Base-by-base conservation (phyloP, 2,329 filamentous ascomycete species). In the Berkeleyomyces rouxiae region DNA sequence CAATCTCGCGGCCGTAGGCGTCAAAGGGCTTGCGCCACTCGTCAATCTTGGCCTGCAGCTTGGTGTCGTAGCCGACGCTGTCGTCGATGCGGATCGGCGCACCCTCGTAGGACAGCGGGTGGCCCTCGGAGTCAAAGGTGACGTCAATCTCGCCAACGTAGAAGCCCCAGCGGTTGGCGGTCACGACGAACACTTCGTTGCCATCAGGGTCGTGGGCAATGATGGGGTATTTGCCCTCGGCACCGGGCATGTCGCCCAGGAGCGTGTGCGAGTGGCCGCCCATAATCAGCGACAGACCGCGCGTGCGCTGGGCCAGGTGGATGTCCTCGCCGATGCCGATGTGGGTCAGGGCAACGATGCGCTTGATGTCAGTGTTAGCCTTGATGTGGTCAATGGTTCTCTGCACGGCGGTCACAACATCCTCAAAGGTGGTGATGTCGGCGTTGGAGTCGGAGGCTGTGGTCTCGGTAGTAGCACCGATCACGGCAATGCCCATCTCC, bases 81-180 rank as follows among this genome's bases (percentile, higher is more conserved):
- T 86, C 85, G 70, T 79, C 82, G 61, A 86, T 72, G 68, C 84
- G 82, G 67, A 86, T 80, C 0, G 84, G 83, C 0, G 78, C 82
- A 40, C 83, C 83, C 68, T 79, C 78, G 71, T 86, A 86, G 3
- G 77, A 77, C 4, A 86, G 75, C 13, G 85, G 79, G 70, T 79
- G 82, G 69, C 84, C 84, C 1, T 79, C 72, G 3, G 74, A 66
- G 67, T 84, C 82, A 68, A 84, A 86, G 0, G 80, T 82, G 6
- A 86, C 77, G 66, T 85, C 82, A 66, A 86, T 86, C 70, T 83
- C 83, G 63, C 83, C 84, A 2, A 86, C 71, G 63, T 86, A 86
- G 72, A 86, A 82, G 60, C 83, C 83, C 84, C 84, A 86, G 66
- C 82, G 79, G 69, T 83, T 86, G 2, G 83, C 80, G 6, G 82